Conservation (phyloP, 2,329 filamentous ascomycete genomes). For the Acrocalymma vagum region DNA sequence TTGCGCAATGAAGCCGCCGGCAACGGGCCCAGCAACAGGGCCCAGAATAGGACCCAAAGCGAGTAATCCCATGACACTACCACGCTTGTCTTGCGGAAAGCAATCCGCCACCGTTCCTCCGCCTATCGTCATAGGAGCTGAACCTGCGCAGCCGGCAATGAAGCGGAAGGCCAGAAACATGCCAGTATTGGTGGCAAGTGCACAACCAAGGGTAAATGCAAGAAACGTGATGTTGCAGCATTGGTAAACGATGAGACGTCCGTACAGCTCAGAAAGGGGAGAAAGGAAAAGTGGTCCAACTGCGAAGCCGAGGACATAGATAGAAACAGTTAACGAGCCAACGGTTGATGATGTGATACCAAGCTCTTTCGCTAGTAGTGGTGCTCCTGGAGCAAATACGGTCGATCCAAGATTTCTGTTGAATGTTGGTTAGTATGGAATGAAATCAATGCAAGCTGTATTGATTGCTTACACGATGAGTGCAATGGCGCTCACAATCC, state of each 20-base stretch:
- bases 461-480: constrained; percentile 30
- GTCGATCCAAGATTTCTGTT: constrained; percentile 19
- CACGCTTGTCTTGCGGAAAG: constrained; percentile 58
- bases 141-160: constrained; percentile 30
- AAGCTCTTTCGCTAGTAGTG: constrained; percentile 14
- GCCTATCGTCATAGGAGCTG: constrained; percentile 52
- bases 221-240: constrained; percentile 21
- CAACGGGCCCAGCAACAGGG: constrained; percentile 48
- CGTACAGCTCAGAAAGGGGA: constrained; percentile 36
- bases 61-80: constrained; percentile 58
- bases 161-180: constrained; percentile 38
- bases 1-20: constrained; percentile 57
- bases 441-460: neutral
- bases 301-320: constrained; percentile 35
- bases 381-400: constrained; percentile 16
- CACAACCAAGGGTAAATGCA: constrained; percentile 34
- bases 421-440: neutral
- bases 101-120: constrained; percentile 62
- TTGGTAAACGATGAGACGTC: constrained; percentile 44
- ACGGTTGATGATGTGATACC: constrained; percentile 5
- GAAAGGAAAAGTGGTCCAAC: constrained; percentile 40
- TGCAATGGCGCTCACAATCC: constrained; percentile 28
- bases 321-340: constrained; percentile 37
- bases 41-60: constrained; percentile 60
- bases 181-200: constrained; percentile 24